Percentiles rank a stretch among this genome's conserved stretches.
Conservation (phyloP, 371 early-diverging fungal genomes). For the Mortierella sp. region DNA sequence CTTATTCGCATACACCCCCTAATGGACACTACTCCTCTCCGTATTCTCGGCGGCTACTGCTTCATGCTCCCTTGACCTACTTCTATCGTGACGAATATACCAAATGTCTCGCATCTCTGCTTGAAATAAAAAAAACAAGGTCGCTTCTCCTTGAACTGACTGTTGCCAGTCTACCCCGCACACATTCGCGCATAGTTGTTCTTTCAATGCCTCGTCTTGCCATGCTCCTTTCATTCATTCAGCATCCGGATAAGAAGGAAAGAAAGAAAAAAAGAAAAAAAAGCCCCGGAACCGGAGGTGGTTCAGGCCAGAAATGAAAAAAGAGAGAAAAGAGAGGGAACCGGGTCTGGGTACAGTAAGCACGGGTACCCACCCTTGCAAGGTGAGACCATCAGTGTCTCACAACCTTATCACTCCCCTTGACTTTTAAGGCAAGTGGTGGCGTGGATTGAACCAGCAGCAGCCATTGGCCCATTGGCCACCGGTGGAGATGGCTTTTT, state of each 20-base stretch:
- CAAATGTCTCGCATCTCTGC: no score
- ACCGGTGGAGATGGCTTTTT: neutral
- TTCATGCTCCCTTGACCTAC: no score
- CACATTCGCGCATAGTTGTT: no score
- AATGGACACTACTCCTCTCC: neutral
- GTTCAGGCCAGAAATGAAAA: neutral
- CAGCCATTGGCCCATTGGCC: neutral
- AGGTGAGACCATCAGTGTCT: neutral
- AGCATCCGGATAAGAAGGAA: no score
- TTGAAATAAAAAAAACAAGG: no score
- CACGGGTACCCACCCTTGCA: neutral
- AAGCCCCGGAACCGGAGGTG: neutral
- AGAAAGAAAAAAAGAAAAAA: neutral
- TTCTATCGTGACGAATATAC: no score
- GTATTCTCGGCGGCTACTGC: neutral
- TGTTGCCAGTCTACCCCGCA: no score
- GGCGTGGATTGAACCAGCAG: neutral
- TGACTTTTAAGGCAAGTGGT: neutral
- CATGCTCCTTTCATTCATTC: no score
- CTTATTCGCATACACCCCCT: neutral
- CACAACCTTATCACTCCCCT: neutral
- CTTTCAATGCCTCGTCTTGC: no score
- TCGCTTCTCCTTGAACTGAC: no score
- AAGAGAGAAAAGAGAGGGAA: neutral
- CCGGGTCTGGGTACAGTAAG: neutral